Base-by-base conservation (phyloP, 2,329 filamentous ascomycete species). In the Claviceps pusilla region DNA sequence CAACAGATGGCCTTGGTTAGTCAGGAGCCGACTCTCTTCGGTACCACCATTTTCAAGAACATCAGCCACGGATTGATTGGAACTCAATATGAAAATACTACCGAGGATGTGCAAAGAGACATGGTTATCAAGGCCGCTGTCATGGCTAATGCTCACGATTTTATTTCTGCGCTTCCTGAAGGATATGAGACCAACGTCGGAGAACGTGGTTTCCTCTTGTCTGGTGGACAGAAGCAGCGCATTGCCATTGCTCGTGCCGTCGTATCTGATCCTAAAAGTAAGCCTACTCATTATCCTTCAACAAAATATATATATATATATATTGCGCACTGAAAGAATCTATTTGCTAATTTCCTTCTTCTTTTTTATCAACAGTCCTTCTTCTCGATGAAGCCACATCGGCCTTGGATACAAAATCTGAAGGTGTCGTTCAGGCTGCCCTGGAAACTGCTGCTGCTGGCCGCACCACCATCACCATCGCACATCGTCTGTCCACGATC, bases 161-260 rank as follows among this genome's bases (percentile, higher is more conserved):
- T 98, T 65, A 84, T 98, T 59, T 79, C 74, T 6, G 71, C 77
- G 12, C 77, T 97, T 1, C 89, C 93, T 0, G 86, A 97, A 60
- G 86, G 87, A 2, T 97, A 97, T 63, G 80, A 95, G 59, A 97
- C 93, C 0, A 84, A 94, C 59, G 91, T 97, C n/a, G 93, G 93
- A 55, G 89, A 97, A 68, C 84, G 90, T 58, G 93, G 93, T 10
- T 95, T 95, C 66, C 72, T 96, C 52, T 76, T 98, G 9, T 95
- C 88, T 54, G 93, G 93, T 66, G 93, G 93, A 41, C 93, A 98
- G 70, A 95, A 96, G 69, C 93, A 97, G 70, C 87, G 93, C 61
- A 94, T 97, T 64, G 90, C 91, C 12, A 96, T 97, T 68, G 89
- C 91, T 7, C 79, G 89, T 63, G 90, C 90, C 43, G 80, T 96